Base-by-base conservation (phyloP, 148 eudicot species). In the Camellia granthamiana region DNA sequence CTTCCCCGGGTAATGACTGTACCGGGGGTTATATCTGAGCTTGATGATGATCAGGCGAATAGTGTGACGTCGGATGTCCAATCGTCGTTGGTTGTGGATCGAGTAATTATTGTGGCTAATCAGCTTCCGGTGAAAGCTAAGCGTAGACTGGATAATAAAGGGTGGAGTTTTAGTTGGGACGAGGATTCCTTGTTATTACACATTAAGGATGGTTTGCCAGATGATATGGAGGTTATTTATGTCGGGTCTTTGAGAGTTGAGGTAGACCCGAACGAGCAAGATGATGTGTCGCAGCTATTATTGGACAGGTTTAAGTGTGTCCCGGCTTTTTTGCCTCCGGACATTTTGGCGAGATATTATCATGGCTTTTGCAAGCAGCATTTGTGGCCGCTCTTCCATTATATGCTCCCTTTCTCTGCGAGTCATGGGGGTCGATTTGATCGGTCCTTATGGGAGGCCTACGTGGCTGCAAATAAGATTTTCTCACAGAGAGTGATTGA, bases 111-210 rank as follows among this genome's bases (percentile, higher is more conserved):
- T 6, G 92, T 90, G 63, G 89, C 92, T 14, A 90, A 90, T 77
- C 89, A 88, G 75, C 81, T 90, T 60, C 92, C 92, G 0, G 70
- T 90, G 44, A 88, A 88, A 76, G 92, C 92, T 12, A 86, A 84
- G 78, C 84, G 90, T 46, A 90, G 88, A 60, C 85, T 89, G 12
- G 92, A 90, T 78, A 88, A 90, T 62, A 88, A 88, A 79, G 90
- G 89, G 12, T 90, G 92, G 92, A 82, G 79, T 55, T 90, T 90
- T 83, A 88, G 89, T 80, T 90, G 91, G 90, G 88, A 90, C 41
- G 90, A 90, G 70, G 90, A 90, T 82, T 90, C 92, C 0, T 80
- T 90, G 83, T 72, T 84, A 43, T 83, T 83, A 62, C 87, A 87
- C 55, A 71, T 88, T 43, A 90, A 90, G 79, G 92, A 90, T 78